These are phyloP conservation scores for Polysphondylium violaceum DNA, from an alignment of 78 protist genomes.

Conservation along the genomic window DNA sequence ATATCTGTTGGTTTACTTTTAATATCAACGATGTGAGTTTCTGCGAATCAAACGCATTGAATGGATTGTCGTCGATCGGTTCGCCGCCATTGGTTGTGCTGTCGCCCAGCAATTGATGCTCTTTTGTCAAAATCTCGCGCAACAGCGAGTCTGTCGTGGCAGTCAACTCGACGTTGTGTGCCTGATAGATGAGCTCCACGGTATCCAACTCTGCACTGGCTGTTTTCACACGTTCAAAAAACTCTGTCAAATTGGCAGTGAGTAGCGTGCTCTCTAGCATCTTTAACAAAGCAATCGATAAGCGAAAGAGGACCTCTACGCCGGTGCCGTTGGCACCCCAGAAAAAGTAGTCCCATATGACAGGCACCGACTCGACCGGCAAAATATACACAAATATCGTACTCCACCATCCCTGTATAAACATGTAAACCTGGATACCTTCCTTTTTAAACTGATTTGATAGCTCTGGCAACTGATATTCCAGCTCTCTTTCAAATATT, in stretches of 20 bases:
- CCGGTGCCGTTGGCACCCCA: constrained; percentile 39
- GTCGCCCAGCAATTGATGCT: too few species aligned
- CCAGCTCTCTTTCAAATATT: constrained; percentile 46
- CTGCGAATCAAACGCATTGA: too few species aligned
- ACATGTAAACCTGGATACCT: constrained; percentile 63
- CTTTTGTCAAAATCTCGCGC: too few species aligned
- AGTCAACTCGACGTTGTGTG: constrained; percentile 12
- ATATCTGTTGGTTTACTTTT: too few species aligned
- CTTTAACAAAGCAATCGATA: constrained; percentile 34
- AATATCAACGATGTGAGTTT: too few species aligned
- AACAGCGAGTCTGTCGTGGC: constrained; percentile 24
- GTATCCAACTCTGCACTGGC: not conserved
- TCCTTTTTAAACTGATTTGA: constrained; percentile 17
- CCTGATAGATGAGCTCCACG: constrained; percentile 44
- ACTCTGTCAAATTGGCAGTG: constrained; percentile 10
- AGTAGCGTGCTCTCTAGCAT: constrained; percentile 4
- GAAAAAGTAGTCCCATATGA: constrained; percentile 62
- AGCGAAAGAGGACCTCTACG: constrained; percentile 47
- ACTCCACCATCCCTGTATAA: constrained; percentile 73
- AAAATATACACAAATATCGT: constrained; percentile 71
- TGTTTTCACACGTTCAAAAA: constrained; percentile 14
- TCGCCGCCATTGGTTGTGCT: too few species aligned
- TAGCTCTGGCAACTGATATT: constrained; percentile 22
- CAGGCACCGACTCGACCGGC: constrained; percentile 40
- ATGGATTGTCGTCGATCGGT: too few species aligned